Evolutionary conservation across 108 stramenopile species (phyloP).

Genomic region (Skeletonema tropicum): DNA sequence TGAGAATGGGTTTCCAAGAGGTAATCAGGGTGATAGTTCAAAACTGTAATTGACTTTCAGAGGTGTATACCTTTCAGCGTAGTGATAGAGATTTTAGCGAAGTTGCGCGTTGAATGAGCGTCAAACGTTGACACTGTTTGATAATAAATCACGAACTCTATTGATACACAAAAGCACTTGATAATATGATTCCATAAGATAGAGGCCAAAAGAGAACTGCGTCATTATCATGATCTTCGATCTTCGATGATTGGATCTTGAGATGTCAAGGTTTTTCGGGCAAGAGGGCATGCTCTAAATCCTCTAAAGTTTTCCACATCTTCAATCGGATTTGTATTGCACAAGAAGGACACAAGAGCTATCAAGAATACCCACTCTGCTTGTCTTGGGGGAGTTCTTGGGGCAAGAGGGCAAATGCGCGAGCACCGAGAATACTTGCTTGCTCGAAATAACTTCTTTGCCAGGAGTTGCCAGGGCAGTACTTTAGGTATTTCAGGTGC

Average conservation of each 20-base stretch:
- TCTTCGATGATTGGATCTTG: not conserved
- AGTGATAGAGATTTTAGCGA: not conserved
- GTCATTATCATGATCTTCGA: no score
- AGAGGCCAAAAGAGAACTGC: constrained; percentile 7
- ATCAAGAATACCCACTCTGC: not conserved
- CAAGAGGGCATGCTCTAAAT: not conserved
- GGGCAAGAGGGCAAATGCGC: not conserved
- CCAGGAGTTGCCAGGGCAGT: no score
- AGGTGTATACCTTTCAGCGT: no score
- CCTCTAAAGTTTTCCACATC: not conserved
- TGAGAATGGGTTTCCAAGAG: no score
- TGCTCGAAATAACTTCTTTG: no score
- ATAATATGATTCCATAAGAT: not conserved
- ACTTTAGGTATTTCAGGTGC: no score
- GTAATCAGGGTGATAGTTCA: no score
- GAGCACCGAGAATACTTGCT: no score
- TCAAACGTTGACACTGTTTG: not conserved
- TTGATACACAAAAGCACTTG: not conserved
- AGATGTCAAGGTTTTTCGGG: no score
- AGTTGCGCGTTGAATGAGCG: not conserved
- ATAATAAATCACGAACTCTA: not conserved
- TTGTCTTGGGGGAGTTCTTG: not conserved
- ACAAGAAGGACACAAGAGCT: not conserved
- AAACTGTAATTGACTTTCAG: no score
- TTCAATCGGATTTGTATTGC: not conserved